These are phyloP conservation scores for Dovyalis caffra DNA, from an alignment of 345 rosid species.

Conservation along the genomic window DNA sequence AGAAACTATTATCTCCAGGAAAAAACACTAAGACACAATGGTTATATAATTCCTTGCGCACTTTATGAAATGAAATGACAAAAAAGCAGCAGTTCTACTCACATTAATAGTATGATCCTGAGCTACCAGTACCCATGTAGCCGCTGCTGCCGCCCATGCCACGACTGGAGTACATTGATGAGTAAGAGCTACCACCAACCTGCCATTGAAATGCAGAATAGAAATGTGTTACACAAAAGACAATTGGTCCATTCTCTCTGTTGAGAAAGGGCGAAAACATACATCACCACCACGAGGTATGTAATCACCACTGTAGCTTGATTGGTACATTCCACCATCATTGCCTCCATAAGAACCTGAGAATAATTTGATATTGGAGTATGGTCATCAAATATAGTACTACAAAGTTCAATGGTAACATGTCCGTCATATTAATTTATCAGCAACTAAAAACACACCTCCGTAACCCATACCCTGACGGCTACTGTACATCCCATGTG, in stretches of 20 bases:
- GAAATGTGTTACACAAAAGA: background rate
- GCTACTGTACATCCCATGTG: conserved; percentile 72
- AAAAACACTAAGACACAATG: conserved; percentile 7
- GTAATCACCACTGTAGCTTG: conserved; percentile 73
- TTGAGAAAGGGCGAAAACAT: conserved; percentile 19
- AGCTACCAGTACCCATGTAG: conserved; percentile 78
- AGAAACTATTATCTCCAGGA: conserved; percentile 29
- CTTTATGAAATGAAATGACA: conserved; percentile 13
- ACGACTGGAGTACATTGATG: conserved; percentile 82
- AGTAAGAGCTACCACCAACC: conserved; percentile 90
- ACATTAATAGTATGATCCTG: conserved; percentile 88
- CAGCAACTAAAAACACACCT: conserved; percentile 40
- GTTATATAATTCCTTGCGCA: conserved; percentile 9
- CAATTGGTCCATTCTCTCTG: background rate
- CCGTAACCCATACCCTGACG: conserved; percentile 84
- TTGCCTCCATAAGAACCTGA: conserved; percentile 76
- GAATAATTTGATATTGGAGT: conserved; percentile 16
- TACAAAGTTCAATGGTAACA: background rate
- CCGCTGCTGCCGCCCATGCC: conserved; percentile 73
- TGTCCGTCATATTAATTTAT: conserved; percentile 8
- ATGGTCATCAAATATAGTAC: no score
- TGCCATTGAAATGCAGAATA: conserved; percentile 26
- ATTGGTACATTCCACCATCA: conserved; percentile 79
- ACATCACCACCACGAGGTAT: conserved; percentile 76
- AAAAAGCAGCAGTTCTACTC: conserved; percentile 28